These are phyloP conservation scores for Calonectria ilicicola DNA, from an alignment of 2,329 filamentous ascomycete species.

Conservation along the genomic window DNA sequence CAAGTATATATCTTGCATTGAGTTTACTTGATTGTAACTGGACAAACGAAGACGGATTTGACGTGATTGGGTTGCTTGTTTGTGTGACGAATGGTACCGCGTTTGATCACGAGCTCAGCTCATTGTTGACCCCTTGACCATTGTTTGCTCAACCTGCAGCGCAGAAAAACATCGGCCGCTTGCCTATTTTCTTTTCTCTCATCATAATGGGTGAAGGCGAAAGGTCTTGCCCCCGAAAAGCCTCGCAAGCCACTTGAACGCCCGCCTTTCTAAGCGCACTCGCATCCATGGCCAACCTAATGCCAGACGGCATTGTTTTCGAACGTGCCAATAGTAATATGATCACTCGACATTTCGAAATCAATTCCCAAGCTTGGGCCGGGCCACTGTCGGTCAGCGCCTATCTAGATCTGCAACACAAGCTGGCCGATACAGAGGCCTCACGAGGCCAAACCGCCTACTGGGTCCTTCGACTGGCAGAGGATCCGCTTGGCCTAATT, in stretches of 20 bases:
- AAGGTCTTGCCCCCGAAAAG: background rate
- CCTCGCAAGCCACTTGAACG: background rate
- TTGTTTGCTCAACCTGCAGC: background rate
- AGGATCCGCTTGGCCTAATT: conserved; percentile 45
- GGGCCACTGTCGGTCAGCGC: conserved; percentile 26
- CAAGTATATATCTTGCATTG: background rate
- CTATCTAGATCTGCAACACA: conserved; percentile 31
- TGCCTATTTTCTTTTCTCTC: background rate
- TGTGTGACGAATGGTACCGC: background rate
- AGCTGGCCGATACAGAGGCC: conserved; percentile 16
- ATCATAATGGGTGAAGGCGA: background rate
- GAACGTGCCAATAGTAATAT: conserved; percentile 24
- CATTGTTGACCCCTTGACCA: background rate
- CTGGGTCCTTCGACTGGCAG: conserved; percentile 47
- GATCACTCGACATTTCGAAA: conserved; percentile 32
- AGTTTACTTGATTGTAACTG: background rate
- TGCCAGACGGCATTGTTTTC: conserved; percentile 23
- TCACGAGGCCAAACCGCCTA: conserved; percentile 27
- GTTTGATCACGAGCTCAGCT: background rate
- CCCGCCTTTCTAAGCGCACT: background rate
- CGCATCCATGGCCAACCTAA: background rate
- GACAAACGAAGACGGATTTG: background rate
- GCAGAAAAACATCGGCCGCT: background rate
- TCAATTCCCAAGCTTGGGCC: conserved; percentile 32
- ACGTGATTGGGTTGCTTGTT: background rate